phyloP scores from a whole-genome alignment of 169 alveolate genomes.

The Plasmodium vivax region DNA sequence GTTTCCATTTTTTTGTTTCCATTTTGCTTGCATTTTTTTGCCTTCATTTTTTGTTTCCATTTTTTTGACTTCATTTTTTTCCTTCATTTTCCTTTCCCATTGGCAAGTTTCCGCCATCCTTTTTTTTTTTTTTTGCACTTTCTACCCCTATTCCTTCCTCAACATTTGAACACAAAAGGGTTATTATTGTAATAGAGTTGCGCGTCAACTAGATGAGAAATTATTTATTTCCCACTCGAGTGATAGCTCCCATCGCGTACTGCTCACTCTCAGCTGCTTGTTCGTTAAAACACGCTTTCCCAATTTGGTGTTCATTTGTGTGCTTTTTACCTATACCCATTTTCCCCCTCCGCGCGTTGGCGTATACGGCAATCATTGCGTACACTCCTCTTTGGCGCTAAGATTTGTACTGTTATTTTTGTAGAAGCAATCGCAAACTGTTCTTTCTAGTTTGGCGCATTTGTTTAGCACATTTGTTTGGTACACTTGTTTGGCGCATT shows the following conservation, averaged over 20 bases:
- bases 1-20: too few relatives aligned
- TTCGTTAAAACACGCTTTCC: not conserved
- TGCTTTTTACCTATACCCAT: not conserved
- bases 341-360: not conserved
- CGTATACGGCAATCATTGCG: not conserved
- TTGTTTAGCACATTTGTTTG: too few relatives aligned
- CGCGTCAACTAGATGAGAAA: not conserved
- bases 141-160: not conserved
- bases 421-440: not conserved
- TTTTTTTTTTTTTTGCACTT: not conserved
- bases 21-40: too few relatives aligned
- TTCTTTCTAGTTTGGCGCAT: not conserved
- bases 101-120: not conserved
- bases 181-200: not conserved
- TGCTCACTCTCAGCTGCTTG: not conserved
- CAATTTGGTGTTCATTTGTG: not conserved
- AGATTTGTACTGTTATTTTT: constrained; percentile 18
- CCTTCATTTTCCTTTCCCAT: not conserved
- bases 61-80: not conserved
- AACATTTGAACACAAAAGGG: not conserved
- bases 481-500: not conserved
- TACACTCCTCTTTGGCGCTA: not conserved
- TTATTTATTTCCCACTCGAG: not conserved
- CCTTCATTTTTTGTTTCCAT: not conserved
- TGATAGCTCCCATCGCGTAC: not conserved